Evolutionary conservation across 2,329 filamentous ascomycete species (phyloP), one percentile per base, ranked within the genome.

Genomic region (Colletotrichum lentis): DNA sequence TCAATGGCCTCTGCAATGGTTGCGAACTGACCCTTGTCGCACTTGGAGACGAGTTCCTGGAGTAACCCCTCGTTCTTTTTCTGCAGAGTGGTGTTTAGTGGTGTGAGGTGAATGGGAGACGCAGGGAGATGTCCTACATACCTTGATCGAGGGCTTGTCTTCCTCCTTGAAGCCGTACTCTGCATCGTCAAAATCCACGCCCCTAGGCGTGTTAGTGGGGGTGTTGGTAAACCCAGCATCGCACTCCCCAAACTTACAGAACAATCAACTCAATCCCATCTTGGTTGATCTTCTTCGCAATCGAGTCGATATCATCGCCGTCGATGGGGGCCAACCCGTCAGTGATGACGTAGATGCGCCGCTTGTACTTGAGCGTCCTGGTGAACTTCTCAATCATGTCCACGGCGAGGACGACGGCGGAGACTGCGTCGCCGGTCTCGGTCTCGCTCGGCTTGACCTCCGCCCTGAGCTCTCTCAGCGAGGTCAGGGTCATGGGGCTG

Each of bases 131-230:
- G 3, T 14, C 24, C 24, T 31, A 22, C 61, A 47, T 74, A 90
- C 89, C 84, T 98, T 98, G 59, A 78, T 76, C 0, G 77, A 72
- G 20, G 90, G 81, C 76, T 99, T 99, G 71, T 91, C 87, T 77
- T 97, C 94, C 80, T 98, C 95, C 77, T 97, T 97, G 76, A 93
- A 92, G 49, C 94, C 94, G 75, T 91, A 97, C 2, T 97, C 94
- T 1, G 88, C 77, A 76, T 97, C 94, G 76, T 99, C 94, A 78
- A 99, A 98, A 77, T 99, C 96, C 20, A 97, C 88, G 16, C 96
- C 96, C 62, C 91, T 94, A 55, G 49, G 7, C 56, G 16, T 56
- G 49, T 71, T 59, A 70, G 66, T 59, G 35, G 11, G 35, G 6
- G 20, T 31, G 27, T 31, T 31, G 27, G 6, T 31, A 16, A 4